Evolutionary conservation across 139 green algal genomes (phyloP), one percentile per base, ranked within the genome.

Genomic region (Deuterostichococcus epilithicus): DNA sequence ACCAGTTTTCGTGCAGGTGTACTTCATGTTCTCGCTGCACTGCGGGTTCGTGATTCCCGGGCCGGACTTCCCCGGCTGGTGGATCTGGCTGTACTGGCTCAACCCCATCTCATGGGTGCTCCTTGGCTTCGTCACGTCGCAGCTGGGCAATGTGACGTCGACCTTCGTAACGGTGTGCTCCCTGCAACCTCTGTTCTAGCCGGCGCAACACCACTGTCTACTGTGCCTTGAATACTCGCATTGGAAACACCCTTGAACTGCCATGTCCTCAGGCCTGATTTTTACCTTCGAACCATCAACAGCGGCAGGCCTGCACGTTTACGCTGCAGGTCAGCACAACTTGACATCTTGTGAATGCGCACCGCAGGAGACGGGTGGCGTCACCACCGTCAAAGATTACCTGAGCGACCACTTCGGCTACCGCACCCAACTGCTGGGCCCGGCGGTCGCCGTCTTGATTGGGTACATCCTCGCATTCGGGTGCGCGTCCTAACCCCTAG

Each of bases 31-130:
- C 52, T 30, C 18, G 18, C 84, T 92, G 47, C 85, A 76, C 3
- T 86, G 84, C n/a, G 89, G 88, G 33, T 94, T 93, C 81, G 73
- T 81, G 32, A 94, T 94, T 69, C 72, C 91, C 10, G 59, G 70
- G 22, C 84, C 72, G 37, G 79, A 83, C 63, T 79, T 81, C 66
- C 74, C 79, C 13, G 28, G n/a, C 52, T 88, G 75, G 72, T 47
- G 86, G 15, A 76, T 78, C 0, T 81, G 82, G 82, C 69, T 70
- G n/a, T 80, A 75, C 38, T 78, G 68, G 65, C 80, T 68, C 30
- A 70, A 86, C 33, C 73, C 79, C 13, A 20, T 63, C 10, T 63
- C 52, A 3, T 63, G 52, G 52, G 10, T 52, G 42, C 42, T 52
- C 42, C 13, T 5, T n/a, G 52, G 52, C 20, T 63, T 63, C 20